Evolutionary conservation across 805 yeast species (phyloP), one percentile per base, ranked within the genome.

Genomic region (Candida pseudofarinosa): DNA sequence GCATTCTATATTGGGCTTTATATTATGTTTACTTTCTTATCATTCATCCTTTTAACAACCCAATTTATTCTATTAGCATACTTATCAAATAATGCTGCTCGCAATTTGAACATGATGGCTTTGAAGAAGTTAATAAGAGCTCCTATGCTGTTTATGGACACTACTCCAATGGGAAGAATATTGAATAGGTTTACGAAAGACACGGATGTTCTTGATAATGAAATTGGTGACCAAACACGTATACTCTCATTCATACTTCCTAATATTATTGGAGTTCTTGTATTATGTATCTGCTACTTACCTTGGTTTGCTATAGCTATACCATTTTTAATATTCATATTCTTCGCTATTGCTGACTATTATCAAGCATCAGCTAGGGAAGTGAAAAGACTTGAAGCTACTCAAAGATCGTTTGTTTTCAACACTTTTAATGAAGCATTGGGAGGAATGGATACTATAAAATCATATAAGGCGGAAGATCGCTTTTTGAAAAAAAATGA

Each of bases 181-280:
- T 68, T 89, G 59, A 88, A 87, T 63, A 71, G 96, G 51, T 88
- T 88, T 60, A 87, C 96, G 2, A 87, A 87, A 53, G 97, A 88
- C 60, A 84, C 93, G 0, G 95, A 88, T 58, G 81, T 81, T 4
- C 66, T 88, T 59, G 96, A 88, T 56, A 87, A 85, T 57, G 91
- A 85, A 62, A 65, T 88, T 45, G 76, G 80, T 42, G 89, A 85
- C 56, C 85, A 83, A 54, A 50, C 84, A 35, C 74, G 91, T 52
- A 62, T 81, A 63, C 71, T 85, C 40, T 49, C 81, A 37, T 79
- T 72, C 50, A 78, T 83, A 4, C 41, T 74, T 20, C 62, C 79
- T 13, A 74, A 71, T 50, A 77, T 83, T 39, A 46, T 73, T 37
- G 93, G 93, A 44, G 79, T 83, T 19, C 38, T 67, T 10, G 51